Evolutionary conservation across 352 stramenopile species (phyloP), one percentile per base, ranked within the genome.

Genomic region (Pythium myriotylum): DNA sequence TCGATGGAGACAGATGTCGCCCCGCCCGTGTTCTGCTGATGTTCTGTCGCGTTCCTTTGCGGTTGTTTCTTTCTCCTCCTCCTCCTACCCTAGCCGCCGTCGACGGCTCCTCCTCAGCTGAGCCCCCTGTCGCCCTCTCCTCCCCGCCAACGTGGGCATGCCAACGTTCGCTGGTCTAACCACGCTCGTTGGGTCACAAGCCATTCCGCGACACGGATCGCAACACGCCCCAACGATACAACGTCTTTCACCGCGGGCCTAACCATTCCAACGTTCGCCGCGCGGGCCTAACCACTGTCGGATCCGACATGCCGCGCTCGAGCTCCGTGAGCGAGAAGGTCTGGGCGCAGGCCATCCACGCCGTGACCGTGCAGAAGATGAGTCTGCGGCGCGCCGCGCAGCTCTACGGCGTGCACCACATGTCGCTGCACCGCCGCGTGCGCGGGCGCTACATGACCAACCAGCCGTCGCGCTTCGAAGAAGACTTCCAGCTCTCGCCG

Each of bases 301-400:
- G 20, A 47, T 35, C 29, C 29, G 17, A 45, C 37, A 78, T 78
- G 70, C 67, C 70, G 12, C 50, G 68, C 29, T 56, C 68, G 4
- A 73, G 59, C 47, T 62, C 27, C 27, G 68, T 77, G 47, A 82
- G 68, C 52, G 69, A 89, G 50, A 64, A 72, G 33, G 59, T 79
- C 20, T 88, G 77, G 80, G 78, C 78, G 13, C 73, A 77, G 29
- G 80, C 76, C 51, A 74, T 87, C 56, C 76, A 80, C 53, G 76
- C 81, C 56, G 78, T 90, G 29, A 77, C 69, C 26, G 76, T 87
- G 22, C 75, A 84, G 55, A 81, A 82, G 41, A 77, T 88, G 46
- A 81, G 70, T 37, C 65, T 88, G 17, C 76, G 76, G 42, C 70
- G 70, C 46, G 78, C 79, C 19, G 67, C 81, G 16, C 77, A 87